Base-by-base conservation (phyloP, 2,329 filamentous ascomycete species). In the Aureobasidium sp. region DNA sequence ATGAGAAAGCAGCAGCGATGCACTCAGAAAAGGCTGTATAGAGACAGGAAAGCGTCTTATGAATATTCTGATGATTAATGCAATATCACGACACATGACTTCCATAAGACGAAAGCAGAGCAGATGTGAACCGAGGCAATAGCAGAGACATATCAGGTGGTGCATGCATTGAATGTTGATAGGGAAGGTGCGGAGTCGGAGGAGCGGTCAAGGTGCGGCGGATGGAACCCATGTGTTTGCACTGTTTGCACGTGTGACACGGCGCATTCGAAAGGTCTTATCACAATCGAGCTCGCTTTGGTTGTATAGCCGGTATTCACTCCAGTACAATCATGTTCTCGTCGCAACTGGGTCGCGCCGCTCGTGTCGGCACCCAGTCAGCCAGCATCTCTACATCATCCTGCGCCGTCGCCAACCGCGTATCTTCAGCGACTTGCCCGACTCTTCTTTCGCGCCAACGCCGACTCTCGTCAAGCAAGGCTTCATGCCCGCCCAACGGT, bases 391-490 rank as follows among this genome's bases (percentile, higher is more conserved):
- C 59, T 49, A 49, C 47, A 34, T 49, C 47, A 3, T 29, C 50
- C 8, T 60, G 64, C 60, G 68, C 70, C 57, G 69, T 67, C 62
- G 69, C 70, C 57, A 65, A 70, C 57, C 69, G 69, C 64, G 65
- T 67, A 42, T 66, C 68, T 49, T 47, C 65, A 27, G 64, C 66
- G 44, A 63, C 65, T 36, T 63, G 64, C 50, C 74, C 63, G 60
- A 69, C 63, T 53, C 72, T 71, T 48, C 71, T 70, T 34, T 64
- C 69, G 47, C 79, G 80, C 68, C 78, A 81, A 66, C 76, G 79
- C 62, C 77, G 79, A 66, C 72, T 76, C 47, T 80, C 77, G 25
- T 78, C 76, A 50, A 81, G 79, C 59, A 81, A 81, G 68, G 73
- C 78, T 27, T 79, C 77, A 63, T 77, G 75, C 66, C 77, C 78